Evolutionary conservation across 306 rosid species (phyloP).

Genomic region (Trifolium subterraneum): DNA sequence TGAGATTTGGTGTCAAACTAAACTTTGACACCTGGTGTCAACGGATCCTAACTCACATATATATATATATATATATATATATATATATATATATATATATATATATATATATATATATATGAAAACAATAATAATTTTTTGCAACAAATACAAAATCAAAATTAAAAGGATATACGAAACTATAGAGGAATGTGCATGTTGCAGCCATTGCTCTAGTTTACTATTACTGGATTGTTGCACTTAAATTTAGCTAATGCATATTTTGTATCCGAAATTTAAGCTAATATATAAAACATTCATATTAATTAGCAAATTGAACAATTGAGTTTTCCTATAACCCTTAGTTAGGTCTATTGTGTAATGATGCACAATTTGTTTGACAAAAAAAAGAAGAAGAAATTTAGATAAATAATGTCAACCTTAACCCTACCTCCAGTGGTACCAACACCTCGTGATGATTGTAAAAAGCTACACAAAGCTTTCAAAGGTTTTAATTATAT

Average conservation of each 20-base stretch:
- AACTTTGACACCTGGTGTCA: no score
- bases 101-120: no score
- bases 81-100: no score
- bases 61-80: no score
- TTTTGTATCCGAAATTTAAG: slow-evolving; percentile 27
- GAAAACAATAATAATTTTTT: background rate
- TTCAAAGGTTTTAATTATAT: slow-evolving; percentile 59
- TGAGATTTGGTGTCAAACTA: no score
- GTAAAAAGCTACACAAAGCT: slow-evolving; percentile 61
- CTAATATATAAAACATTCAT: background rate
- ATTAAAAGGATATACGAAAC: slow-evolving; percentile 29
- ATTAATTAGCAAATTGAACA: slow-evolving; percentile 33
- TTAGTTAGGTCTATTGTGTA: slow-evolving; percentile 8
- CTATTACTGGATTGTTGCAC: slow-evolving; percentile 19
- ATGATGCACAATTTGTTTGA: slow-evolving; percentile 1
- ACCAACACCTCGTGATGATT: slow-evolving; percentile 67
- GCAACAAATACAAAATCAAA: background rate
- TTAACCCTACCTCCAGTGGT: slow-evolving; percentile 54
- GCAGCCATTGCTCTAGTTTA: slow-evolving; percentile 30
- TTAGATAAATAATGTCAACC: slow-evolving; percentile 55
- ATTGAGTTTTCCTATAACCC: background rate
- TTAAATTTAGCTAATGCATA: slow-evolving; percentile 30
- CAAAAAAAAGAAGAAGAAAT: background rate
- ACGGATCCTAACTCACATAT: no score
- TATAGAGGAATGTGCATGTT: slow-evolving; percentile 25